These are phyloP conservation scores for Paulownia fortunei DNA, from an alignment of 257 asterid species.

Conservation along the genomic window DNA sequence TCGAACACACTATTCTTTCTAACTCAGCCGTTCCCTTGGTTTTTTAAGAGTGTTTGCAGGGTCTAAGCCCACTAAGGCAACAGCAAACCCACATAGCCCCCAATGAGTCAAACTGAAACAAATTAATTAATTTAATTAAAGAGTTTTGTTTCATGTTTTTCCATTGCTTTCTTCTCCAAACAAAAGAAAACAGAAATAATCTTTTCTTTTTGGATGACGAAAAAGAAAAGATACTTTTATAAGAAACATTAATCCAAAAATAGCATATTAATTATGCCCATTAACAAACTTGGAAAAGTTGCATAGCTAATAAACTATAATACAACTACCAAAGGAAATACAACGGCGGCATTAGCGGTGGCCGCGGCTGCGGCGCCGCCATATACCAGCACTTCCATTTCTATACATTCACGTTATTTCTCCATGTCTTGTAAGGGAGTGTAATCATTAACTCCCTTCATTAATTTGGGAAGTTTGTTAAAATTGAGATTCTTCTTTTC, in stretches of 20 bases:
- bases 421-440: background rate
- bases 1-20: no score
- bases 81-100: background rate
- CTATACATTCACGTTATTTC: slow-evolving; percentile 26
- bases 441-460: background rate
- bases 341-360: slow-evolving; percentile 11
- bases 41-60: no score
- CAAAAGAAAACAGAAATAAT: background rate
- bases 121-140: no score
- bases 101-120: background rate
- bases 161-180: background rate
- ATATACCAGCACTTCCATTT: background rate
- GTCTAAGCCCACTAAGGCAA: background rate
- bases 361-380: slow-evolving; percentile 28
- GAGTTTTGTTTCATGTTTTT: background rate
- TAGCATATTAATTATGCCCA: slow-evolving; percentile 15
- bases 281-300: slow-evolving; percentile 31
- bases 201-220: slow-evolving; percentile 2
- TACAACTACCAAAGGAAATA: background rate
- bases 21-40: no score
- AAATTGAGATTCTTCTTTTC: background rate
- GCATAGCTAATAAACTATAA: slow-evolving; percentile 2
- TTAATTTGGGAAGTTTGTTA: slow-evolving; percentile 29
- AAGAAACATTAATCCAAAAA: slow-evolving; percentile 19
- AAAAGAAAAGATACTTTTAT: background rate